phyloP scores from a whole-genome alignment of 148 eudicot genomes.

The Rhododendron williamsianum region DNA sequence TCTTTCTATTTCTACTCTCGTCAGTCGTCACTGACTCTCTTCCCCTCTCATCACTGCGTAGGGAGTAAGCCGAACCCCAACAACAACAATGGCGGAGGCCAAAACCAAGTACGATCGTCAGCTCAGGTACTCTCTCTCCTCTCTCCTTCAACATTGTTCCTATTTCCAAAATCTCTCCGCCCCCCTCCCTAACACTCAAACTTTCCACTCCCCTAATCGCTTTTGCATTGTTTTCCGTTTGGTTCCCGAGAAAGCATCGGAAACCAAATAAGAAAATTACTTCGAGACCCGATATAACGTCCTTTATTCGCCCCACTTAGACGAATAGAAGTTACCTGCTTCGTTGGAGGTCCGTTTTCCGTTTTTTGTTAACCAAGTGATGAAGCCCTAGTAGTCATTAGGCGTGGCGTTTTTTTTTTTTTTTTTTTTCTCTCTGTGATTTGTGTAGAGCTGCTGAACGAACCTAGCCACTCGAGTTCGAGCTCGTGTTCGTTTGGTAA shows the following conservation, averaged over 20 bases:
- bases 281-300: background rate
- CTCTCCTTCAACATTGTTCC: background rate
- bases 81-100: slow-evolving; percentile 69
- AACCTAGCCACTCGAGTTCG: too few relatives aligned
- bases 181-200: background rate
- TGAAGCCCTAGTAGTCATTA: background rate
- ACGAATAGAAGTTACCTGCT: background rate
- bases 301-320: background rate
- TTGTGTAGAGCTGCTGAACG: background rate
- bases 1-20: background rate
- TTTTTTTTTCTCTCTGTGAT: background rate
- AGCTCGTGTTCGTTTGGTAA: too few relatives aligned
- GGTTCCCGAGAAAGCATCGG: background rate
- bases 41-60: background rate
- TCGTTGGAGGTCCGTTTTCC: background rate
- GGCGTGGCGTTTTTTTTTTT: too few relatives aligned
- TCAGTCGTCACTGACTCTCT: background rate
- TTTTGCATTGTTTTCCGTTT: background rate
- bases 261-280: background rate
- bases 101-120: slow-evolving; percentile 95
- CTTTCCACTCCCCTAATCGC: background rate
- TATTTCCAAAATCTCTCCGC: background rate
- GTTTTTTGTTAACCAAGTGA: background rate
- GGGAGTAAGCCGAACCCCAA: slow-evolving; percentile 6
- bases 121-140: slow-evolving; percentile 47